A percentile compares a stretch with the other conserved stretches of the same genome.
Evolutionary conservation across 2,329 filamentous ascomycete genomes (phyloP).

Genomic region (Colletotrichum neosansevieriae): DNA sequence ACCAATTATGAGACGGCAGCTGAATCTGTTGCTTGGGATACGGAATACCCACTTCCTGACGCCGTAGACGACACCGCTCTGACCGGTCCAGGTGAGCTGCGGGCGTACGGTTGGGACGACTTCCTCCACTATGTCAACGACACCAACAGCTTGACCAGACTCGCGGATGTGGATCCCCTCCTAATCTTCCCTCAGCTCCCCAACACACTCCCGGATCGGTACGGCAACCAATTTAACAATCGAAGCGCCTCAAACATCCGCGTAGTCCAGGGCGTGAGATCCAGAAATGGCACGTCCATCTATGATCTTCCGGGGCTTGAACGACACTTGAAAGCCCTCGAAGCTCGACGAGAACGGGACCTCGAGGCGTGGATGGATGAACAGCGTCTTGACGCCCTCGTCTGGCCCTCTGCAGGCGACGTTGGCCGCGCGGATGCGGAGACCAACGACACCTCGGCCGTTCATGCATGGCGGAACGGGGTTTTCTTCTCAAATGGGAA

Average conservation of each 20-base stretch:
- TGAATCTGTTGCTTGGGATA: neutral
- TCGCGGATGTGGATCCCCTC: constrained; percentile 33
- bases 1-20: no score
- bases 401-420: constrained; percentile 16
- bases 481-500: constrained; percentile 39
- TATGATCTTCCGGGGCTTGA: neutral
- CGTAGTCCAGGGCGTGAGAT: neutral
- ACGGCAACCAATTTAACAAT: constrained; percentile 12
- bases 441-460: constrained; percentile 46
- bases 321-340: neutral
- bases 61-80: neutral
- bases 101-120: constrained; percentile 23
- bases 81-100: neutral
- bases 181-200: constrained; percentile 22
- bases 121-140: constrained; percentile 45
- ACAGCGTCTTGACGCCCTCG: neutral
- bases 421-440: constrained; percentile 4
- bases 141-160: constrained; percentile 46
- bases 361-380: constrained; percentile 18
- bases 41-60: constrained; percentile 3
- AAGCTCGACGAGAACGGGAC: neutral
- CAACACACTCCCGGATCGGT: constrained; percentile 11
- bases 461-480: constrained; percentile 49
- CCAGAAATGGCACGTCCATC: constrained; percentile 3
- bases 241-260: neutral